phyloP scores from a whole-genome alignment of 306 rosid genomes.

The Crataegus laevigata region DNA sequence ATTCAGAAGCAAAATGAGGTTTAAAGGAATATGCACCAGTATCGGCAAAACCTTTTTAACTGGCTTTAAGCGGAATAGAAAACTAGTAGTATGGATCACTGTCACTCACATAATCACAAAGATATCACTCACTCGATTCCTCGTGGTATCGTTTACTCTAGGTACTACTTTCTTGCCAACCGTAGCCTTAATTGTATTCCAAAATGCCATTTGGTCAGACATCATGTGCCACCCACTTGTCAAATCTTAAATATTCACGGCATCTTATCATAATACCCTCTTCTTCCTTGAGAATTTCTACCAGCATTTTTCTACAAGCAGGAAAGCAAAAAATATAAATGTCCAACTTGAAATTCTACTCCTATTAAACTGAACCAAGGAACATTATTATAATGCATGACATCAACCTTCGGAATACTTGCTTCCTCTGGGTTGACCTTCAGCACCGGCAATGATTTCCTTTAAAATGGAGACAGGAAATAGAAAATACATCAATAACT shows the following conservation, averaged over 20 bases:
- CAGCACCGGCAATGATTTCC: conserved; percentile 66
- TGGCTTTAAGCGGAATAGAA: background rate
- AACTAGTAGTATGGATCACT: conserved; percentile 9
- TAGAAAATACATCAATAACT: conserved; percentile 15
- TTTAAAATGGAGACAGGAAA: conserved; percentile 24
- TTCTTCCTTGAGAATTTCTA: conserved; percentile 26
- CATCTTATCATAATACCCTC: conserved; percentile 38
- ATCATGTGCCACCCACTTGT: background rate
- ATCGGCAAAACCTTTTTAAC: background rate
- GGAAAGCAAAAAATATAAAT: conserved; percentile 10
- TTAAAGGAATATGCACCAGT: background rate
- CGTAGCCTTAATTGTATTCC: conserved; percentile 41
- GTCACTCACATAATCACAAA: conserved; percentile 60
- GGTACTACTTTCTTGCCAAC: conserved; percentile 33
- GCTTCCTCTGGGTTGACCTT: conserved; percentile 37
- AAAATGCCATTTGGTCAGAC: conserved; percentile 6
- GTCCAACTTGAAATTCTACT: conserved; percentile 10
- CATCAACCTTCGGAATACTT: conserved; percentile 42
- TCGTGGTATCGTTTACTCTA: conserved; percentile 31
- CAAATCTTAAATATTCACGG: conserved; percentile 6
- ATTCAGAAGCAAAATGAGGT: conserved; percentile 1
- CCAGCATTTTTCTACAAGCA: conserved; percentile 47
- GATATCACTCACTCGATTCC: conserved; percentile 64
- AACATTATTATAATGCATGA: background rate
- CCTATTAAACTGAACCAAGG: conserved; percentile 3